These are phyloP conservation scores for Cladophialophora bantiana DNA, from an alignment of 2,329 filamentous ascomycete species.

Conservation along the genomic window DNA sequence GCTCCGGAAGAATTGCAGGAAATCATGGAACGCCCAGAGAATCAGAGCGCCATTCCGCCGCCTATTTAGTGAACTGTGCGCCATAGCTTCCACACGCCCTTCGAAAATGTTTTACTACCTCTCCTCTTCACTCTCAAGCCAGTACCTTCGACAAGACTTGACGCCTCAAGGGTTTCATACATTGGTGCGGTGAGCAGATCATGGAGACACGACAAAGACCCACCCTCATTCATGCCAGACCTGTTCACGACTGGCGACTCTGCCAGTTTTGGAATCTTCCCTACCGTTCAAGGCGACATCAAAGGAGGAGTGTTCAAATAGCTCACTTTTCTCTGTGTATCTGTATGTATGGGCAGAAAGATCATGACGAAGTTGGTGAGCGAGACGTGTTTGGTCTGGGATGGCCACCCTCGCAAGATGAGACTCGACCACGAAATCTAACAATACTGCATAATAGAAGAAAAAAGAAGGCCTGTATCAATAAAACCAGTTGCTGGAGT, in stretches of 20 bases:
- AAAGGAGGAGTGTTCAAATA: slow-evolving; percentile 1
- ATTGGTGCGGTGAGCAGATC: not conserved
- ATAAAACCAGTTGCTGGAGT: slow-evolving; percentile 16
- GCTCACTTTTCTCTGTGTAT: slow-evolving; percentile 12
- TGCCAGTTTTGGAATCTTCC: not conserved
- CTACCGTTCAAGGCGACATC: slow-evolving; percentile 1
- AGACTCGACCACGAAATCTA: slow-evolving; percentile 22
- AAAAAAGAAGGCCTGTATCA: slow-evolving; percentile 32
- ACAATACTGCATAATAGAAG: slow-evolving; percentile 35
- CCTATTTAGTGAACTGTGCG: slow-evolving; percentile 53
- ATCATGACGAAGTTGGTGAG: slow-evolving; percentile 8
- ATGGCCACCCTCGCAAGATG: slow-evolving; percentile 1
- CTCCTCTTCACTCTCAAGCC: slow-evolving; percentile 47
- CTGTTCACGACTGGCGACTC: not conserved
- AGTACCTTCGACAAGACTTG: slow-evolving; percentile 4
- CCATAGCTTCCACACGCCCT: slow-evolving; percentile 7
- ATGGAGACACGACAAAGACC: not conserved
- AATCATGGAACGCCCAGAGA: slow-evolving; percentile 51
- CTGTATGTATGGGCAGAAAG: slow-evolving; percentile 11
- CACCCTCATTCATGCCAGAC: not conserved
- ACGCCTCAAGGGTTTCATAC: not conserved
- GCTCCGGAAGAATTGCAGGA: slow-evolving; percentile 85
- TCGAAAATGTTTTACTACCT: slow-evolving; percentile 50
- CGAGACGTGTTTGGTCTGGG: slow-evolving; percentile 2
- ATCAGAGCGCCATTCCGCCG: slow-evolving; percentile 46